Evolutionary conservation across 73 alveolate genomes (phyloP).

Genomic region (Effrenium voratum): DNA sequence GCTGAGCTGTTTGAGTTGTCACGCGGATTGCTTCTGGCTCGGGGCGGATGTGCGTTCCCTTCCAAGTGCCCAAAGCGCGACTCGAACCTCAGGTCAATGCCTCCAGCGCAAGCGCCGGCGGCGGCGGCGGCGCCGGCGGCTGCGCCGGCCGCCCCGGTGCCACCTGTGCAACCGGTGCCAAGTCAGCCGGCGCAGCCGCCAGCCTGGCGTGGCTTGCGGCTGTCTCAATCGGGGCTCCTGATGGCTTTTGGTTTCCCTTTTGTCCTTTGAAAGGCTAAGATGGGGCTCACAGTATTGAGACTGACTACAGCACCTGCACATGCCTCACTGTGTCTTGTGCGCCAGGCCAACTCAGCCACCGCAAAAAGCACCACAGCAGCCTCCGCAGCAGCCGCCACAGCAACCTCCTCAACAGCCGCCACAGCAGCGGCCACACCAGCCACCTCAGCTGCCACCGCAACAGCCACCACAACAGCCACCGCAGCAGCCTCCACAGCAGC

Average conservation of each 20-base stretch:
- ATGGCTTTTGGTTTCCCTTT: too few species aligned
- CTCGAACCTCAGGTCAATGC: slow-evolving; percentile 10
- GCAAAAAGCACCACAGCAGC: neutral
- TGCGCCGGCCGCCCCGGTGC: neutral
- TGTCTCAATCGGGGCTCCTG: too few species aligned
- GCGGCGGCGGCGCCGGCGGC: neutral
- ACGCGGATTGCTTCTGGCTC: neutral
- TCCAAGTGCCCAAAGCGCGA: too few species aligned
- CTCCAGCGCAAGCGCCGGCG: slow-evolving; percentile 8
- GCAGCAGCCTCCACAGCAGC: slow-evolving; percentile 7
- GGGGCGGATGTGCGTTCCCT: neutral
- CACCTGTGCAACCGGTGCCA: neutral
- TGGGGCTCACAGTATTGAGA: neutral
- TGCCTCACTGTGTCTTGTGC: too few species aligned
- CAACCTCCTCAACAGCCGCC: slow-evolving; percentile 8
- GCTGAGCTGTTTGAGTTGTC: neutral
- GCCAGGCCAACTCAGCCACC: slow-evolving; percentile 1
- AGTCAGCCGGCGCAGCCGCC: neutral
- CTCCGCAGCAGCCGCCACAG: neutral
- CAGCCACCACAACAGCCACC: slow-evolving; percentile 10
- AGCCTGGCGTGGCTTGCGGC: too few species aligned
- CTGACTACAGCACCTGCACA: neutral
- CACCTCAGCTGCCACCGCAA: neutral
- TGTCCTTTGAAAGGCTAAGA: too few species aligned
- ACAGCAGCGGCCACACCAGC: neutral